Conservation (phyloP, 2,329 filamentous ascomycete species). For the Delphinella strobiligena region DNA sequence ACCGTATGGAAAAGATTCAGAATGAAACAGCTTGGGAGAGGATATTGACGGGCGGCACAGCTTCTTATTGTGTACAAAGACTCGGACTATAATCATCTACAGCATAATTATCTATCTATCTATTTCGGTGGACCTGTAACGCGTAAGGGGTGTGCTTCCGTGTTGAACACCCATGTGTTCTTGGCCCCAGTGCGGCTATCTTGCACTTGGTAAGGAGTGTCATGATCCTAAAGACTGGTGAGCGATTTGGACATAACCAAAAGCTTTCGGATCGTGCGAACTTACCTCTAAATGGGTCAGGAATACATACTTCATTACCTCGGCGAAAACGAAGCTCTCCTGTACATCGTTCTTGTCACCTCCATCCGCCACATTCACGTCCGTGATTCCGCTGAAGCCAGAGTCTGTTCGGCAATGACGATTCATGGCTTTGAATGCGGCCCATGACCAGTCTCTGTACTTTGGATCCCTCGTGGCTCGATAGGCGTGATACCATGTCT, state of each 20-base stretch:
- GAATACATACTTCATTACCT: slow-evolving; percentile 18
- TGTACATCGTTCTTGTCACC: slow-evolving; percentile 12
- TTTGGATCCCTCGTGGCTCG: slow-evolving; percentile 18
- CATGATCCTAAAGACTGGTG: slow-evolving; percentile 7
- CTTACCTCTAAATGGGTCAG: slow-evolving; percentile 16
- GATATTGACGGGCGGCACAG: too few relatives aligned
- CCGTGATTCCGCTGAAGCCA: slow-evolving; percentile 15
- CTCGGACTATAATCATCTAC: too few relatives aligned
- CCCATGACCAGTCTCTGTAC: slow-evolving; percentile 18
- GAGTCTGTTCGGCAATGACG: slow-evolving; percentile 14
- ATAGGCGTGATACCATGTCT: slow-evolving; percentile 22
- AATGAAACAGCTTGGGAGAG: too few relatives aligned
- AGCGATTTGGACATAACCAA: not conserved
- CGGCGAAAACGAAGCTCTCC: slow-evolving; percentile 16
- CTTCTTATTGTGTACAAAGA: too few relatives aligned
- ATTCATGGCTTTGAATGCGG: slow-evolving; percentile 14
- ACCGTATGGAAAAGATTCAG: too few relatives aligned
- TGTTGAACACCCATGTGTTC: slow-evolving; percentile 20
- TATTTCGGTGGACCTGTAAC: slow-evolving; percentile 10
- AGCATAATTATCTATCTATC: too few relatives aligned
- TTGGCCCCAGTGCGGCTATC: slow-evolving; percentile 12
- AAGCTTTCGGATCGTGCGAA: not conserved
- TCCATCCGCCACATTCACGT: slow-evolving; percentile 14
- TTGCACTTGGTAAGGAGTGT: slow-evolving; percentile 11
- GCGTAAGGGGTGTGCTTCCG: slow-evolving; percentile 19